phyloP scores from a whole-genome alignment of 352 stramenopile genomes.

The Phytophthora citricola region DNA sequence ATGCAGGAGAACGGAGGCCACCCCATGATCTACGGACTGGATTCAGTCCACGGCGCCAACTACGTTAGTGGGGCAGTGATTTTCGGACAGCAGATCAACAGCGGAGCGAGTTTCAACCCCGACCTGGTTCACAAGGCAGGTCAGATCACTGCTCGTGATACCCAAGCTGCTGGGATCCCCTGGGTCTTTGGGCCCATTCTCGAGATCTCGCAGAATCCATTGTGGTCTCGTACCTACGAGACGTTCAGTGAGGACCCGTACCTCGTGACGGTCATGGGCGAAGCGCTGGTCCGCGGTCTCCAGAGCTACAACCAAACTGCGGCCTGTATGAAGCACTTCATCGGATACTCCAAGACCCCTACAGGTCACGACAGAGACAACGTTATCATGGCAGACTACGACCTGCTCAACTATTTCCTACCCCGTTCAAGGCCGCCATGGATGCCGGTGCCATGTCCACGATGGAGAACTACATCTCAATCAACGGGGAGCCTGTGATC shows the following conservation, averaged over 20 bases:
- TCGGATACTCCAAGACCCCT: slow-evolving; percentile 78
- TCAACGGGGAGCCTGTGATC: slow-evolving; percentile 90
- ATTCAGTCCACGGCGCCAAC: slow-evolving; percentile 90
- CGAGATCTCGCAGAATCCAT: slow-evolving; percentile 81
- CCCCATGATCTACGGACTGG: slow-evolving; percentile 86
- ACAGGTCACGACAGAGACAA: slow-evolving; percentile 83
- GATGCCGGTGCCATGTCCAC: slow-evolving; percentile 78
- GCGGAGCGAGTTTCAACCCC: slow-evolving; percentile 87
- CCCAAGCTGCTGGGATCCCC: slow-evolving; percentile 76
- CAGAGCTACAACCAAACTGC: slow-evolving; percentile 68
- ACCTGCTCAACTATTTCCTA: slow-evolving; percentile 83
- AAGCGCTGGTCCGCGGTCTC: slow-evolving; percentile 76
- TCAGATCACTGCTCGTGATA: slow-evolving; percentile 80
- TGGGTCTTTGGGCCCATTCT: slow-evolving; percentile 91
- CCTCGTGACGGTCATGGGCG: slow-evolving; percentile 75
- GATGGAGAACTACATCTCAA: slow-evolving; percentile 94
- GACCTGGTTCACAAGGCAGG: slow-evolving; percentile 69
- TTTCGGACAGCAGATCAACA: slow-evolving; percentile 90
- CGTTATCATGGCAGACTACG: slow-evolving; percentile 69
- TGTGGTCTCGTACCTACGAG: slow-evolving; percentile 91
- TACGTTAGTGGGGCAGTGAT: slow-evolving; percentile 81
- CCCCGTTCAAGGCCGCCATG: slow-evolving; percentile 83
- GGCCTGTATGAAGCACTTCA: slow-evolving; percentile 90
- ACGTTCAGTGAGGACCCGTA: slow-evolving; percentile 93
- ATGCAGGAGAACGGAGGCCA: slow-evolving; percentile 64